Base-by-base conservation (phyloP, 257 asterid species). In the Dorcoceras hygrometricum region DNA sequence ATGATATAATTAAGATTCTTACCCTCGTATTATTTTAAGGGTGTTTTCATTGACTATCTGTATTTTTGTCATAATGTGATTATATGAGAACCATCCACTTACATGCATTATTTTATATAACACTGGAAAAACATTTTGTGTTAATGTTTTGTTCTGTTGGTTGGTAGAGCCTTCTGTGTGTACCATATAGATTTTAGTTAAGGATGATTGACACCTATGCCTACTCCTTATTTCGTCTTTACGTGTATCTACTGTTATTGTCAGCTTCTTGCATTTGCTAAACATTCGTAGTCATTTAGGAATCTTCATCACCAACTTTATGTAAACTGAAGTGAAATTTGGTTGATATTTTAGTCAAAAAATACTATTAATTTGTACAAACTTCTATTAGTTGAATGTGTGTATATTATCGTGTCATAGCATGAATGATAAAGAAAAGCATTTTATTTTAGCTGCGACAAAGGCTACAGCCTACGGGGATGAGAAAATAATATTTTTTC, bases 81-180 rank as follows among this genome's bases (percentile, higher is more conserved):
- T 14, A 29, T 60, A 60, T 29, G 50, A 29, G n/a, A 19, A 14
- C 26, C 43, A 11, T 62, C 10, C 4, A 22, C 31, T 34, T 22
- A 20, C 10, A 34, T 64, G 22, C 57, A 34, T 69, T 48, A 54
- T 20, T 62, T 26, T 48, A 19, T 61, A 8, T 8, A 8, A 4
- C 9, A 55, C 18, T 19, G 10, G 2, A 16, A 23, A 24, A 55
- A 8, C 26, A 70, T 31, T 62, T 60, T 69, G 10, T 39, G 29
- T 19, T 23, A 18, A n/a, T 62, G 16, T 62, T 62, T 34, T 62
- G 16, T 36, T 73, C 24, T 29, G 46, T 68, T 62, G 64, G 73
- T 68, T 46, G 59, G 54, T 62, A 11, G 73, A 65, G 8, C 73
- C 61, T 25, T 65, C 65, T 31, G 69, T 60, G 51, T 75, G 73